Percentiles rank a stretch among this genome's conserved stretches.
Conservation (phyloP, 2,329 filamentous ascomycete genomes). For the Hypoxylon sp. region DNA sequence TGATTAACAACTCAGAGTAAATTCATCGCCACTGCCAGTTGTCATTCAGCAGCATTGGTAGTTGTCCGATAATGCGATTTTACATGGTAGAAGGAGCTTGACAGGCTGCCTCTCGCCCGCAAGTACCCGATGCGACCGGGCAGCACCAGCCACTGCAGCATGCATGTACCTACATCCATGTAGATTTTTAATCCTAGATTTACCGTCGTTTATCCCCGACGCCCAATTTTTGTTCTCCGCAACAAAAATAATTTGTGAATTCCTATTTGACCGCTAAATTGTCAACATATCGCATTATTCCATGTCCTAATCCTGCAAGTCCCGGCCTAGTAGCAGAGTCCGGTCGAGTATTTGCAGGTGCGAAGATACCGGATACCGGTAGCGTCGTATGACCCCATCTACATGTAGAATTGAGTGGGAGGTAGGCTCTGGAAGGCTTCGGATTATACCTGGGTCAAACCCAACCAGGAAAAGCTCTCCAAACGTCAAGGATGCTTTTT, state of each 20-base stretch:
- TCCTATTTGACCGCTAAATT: conserved; percentile 26
- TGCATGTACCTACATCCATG: conserved; percentile 11
- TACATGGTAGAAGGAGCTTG: conserved; percentile 6
- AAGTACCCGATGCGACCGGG: conserved; percentile 39
- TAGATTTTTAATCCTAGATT: conserved; percentile 8
- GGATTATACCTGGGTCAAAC: conserved; percentile 44
- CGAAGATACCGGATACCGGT: conserved; percentile 34
- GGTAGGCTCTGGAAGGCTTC: conserved; percentile 44
- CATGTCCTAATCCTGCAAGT: conserved; percentile 23
- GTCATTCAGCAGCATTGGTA: conserved; percentile 37
- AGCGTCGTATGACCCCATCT: conserved; percentile 46
- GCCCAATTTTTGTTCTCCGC: conserved; percentile 18
- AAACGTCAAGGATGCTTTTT: conserved; percentile 44
- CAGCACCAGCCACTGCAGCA: conserved; percentile 42
- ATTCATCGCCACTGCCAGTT: conserved; percentile 45
- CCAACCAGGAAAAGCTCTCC: conserved; percentile 51
- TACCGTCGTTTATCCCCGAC: conserved; percentile 22
- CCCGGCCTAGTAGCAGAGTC: conserved; percentile 8
- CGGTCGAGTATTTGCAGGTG: conserved; percentile 23
- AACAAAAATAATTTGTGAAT: conserved; percentile 19
- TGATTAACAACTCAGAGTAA: conserved; percentile 2
- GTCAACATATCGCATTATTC: conserved; percentile 23
- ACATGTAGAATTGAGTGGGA: conserved; percentile 35
- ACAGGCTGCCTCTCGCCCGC: conserved; percentile 44
- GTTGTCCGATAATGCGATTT: neutral